Evolutionary conservation across 1,284 basidiomycete species (phyloP).

Genomic region (Fomitiporia mediterranea): DNA sequence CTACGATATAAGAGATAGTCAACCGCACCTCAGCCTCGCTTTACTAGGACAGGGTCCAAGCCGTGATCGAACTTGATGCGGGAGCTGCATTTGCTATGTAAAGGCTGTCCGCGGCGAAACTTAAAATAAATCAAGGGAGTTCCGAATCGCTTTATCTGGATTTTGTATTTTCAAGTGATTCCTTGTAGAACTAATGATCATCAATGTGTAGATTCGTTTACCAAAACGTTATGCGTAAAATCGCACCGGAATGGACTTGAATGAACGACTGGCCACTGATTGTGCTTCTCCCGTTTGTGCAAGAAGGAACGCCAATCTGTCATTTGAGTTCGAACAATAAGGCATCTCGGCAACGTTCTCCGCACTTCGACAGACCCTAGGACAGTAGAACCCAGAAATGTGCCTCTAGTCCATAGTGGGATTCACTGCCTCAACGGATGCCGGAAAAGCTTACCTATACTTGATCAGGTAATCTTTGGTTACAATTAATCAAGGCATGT

Average conservation of each 20-base stretch:
- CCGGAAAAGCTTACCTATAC: background rate
- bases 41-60: conserved; percentile 4
- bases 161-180: too few species aligned
- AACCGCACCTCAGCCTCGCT: background rate
- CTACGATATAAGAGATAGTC: background rate
- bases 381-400: background rate
- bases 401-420: background rate
- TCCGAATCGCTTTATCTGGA: too few species aligned
- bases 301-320: background rate
- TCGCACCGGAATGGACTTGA: too few species aligned
- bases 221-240: too few species aligned
- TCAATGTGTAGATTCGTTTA: too few species aligned
- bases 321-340: background rate
- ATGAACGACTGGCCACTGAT: too few species aligned
- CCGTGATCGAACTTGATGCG: background rate
- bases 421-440: background rate
- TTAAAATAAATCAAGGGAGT: too few species aligned
- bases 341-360: conserved; percentile 1
- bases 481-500: conserved; percentile 1
- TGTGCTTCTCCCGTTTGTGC: background rate
- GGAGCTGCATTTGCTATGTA: background rate
- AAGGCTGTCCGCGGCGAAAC: background rate
- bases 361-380: background rate
- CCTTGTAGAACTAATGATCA: too few species aligned
- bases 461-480: background rate